Percentiles rank a stretch among this genome's conserved stretches.
phyloP scores from a whole-genome alignment of 176 grass and related monocot genomes.

The Ananas comosus region DNA sequence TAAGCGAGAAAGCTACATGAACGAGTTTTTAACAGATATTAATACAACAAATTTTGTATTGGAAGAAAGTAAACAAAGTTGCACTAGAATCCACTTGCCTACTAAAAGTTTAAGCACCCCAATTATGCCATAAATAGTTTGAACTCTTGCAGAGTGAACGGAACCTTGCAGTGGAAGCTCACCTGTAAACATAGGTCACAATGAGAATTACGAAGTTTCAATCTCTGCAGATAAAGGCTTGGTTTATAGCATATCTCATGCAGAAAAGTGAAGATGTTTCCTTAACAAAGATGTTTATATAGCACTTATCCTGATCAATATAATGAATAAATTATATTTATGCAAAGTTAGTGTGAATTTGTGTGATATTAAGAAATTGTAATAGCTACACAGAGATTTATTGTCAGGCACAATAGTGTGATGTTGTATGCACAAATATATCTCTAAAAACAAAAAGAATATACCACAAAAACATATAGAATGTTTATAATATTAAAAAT shows the following conservation, averaged over 20 bases:
- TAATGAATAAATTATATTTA: too few relatives aligned
- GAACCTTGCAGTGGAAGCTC: conserved; percentile 44
- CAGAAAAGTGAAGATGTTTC: too few relatives aligned
- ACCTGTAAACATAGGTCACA: conserved; percentile 21
- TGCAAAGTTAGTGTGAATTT: too few relatives aligned
- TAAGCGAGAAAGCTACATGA: neutral
- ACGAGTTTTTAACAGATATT: neutral
- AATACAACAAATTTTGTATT: neutral
- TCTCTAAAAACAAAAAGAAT: neutral
- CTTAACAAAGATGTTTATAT: too few relatives aligned
- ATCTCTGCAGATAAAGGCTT: neutral
- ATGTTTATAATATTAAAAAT: conserved; percentile 1
- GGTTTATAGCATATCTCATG: neutral
- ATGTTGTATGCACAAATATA: too few relatives aligned
- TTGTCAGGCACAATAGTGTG: too few relatives aligned
- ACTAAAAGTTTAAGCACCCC: conserved; percentile 90
- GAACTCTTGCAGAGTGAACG: conserved; percentile 42
- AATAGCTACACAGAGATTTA: too few relatives aligned
- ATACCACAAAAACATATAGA: conserved; percentile 3
- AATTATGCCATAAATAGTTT: conserved; percentile 64
- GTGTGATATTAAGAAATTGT: too few relatives aligned
- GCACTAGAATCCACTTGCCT: conserved; percentile 19
- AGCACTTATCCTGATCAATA: too few relatives aligned
- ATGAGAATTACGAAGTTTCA: neutral
- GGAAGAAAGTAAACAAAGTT: neutral